A percentile compares a stretch with the other conserved stretches of the same genome.
Conservation (phyloP, 2,329 filamentous ascomycete species). For the Didymellaceae sp. region DNA sequence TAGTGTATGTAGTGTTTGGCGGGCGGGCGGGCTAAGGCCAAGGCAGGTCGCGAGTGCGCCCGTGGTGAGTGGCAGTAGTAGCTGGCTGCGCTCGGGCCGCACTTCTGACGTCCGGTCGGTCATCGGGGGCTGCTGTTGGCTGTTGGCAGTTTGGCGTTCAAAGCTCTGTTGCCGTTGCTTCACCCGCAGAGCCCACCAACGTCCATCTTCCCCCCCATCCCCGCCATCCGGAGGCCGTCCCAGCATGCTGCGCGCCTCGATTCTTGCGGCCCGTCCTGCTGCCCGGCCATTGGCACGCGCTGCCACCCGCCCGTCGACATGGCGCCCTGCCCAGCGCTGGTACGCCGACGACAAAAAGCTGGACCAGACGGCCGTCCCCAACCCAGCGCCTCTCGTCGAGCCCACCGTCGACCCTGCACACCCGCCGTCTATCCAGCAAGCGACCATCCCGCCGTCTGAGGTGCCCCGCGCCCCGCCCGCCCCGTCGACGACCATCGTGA, state of each 20-base stretch:
- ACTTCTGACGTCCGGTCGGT: conserved; percentile 3
- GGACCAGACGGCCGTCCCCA: conserved; percentile 48
- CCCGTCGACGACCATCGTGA: conserved; percentile 48
- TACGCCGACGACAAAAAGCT: conserved; percentile 58
- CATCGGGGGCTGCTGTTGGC: too few species aligned
- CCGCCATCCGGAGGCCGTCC: conserved; percentile 49
- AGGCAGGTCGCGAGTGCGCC: too few species aligned
- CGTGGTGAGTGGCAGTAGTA: too few species aligned
- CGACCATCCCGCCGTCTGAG: conserved; percentile 58
- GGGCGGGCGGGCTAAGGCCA: too few species aligned
- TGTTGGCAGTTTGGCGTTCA: not conserved
- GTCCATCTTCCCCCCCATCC: conserved; percentile 24
- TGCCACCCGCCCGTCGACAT: conserved; percentile 48
- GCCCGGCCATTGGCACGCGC: conserved; percentile 43
- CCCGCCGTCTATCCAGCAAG: conserved; percentile 19
- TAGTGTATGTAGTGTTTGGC: too few species aligned
- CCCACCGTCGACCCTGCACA: conserved; percentile 52
- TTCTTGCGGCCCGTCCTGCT: conserved; percentile 57
- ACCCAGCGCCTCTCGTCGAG: conserved; percentile 44
- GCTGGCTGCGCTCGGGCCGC: not conserved
- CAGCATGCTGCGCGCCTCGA: conserved; percentile 63
- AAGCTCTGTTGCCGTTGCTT: conserved; percentile 25
- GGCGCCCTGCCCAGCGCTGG: conserved; percentile 53
- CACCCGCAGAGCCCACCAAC: conserved; percentile 18
- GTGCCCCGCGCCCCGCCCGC: conserved; percentile 56